Evolutionary conservation across 371 early-diverging fungal species (phyloP).

Genomic region (Mortierella sp.): DNA sequence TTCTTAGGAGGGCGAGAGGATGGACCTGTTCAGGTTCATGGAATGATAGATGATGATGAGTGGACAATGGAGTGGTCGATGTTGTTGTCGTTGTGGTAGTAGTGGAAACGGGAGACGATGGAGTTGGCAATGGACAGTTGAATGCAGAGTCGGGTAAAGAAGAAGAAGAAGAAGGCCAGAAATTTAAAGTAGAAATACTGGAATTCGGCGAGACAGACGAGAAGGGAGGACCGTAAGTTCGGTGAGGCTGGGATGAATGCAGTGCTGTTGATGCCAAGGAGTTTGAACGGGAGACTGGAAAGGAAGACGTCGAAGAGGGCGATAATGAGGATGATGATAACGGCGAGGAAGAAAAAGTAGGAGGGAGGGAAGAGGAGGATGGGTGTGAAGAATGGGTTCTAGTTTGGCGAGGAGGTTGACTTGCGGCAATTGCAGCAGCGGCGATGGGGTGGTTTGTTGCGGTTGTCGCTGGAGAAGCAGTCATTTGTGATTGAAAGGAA

Average conservation of each 20-base stretch:
- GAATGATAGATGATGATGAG: background rate
- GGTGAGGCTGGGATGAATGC: background rate
- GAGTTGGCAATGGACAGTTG: background rate
- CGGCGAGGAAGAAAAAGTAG: background rate
- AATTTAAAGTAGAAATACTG: slow-evolving; percentile 2
- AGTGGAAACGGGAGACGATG: background rate
- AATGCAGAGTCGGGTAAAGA: background rate
- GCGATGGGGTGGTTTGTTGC: background rate
- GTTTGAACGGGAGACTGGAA: background rate
- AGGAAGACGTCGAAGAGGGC: background rate
- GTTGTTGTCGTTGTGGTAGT: background rate
- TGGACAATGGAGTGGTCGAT: background rate
- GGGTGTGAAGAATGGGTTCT: background rate
- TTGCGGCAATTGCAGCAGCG: background rate
- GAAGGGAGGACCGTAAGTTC: background rate
- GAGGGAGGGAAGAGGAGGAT: background rate
- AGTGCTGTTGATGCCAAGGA: background rate
- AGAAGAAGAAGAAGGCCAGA: background rate
- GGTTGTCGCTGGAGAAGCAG: background rate
- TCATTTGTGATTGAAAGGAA: background rate
- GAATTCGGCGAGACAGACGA: background rate
- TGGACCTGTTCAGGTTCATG: background rate
- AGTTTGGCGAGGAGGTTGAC: background rate
- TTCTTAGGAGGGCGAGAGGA: background rate
- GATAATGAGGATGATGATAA: background rate